phyloP scores from a whole-genome alignment of 2,329 filamentous ascomycete genomes.

The Beauveria scarabaeidicola region DNA sequence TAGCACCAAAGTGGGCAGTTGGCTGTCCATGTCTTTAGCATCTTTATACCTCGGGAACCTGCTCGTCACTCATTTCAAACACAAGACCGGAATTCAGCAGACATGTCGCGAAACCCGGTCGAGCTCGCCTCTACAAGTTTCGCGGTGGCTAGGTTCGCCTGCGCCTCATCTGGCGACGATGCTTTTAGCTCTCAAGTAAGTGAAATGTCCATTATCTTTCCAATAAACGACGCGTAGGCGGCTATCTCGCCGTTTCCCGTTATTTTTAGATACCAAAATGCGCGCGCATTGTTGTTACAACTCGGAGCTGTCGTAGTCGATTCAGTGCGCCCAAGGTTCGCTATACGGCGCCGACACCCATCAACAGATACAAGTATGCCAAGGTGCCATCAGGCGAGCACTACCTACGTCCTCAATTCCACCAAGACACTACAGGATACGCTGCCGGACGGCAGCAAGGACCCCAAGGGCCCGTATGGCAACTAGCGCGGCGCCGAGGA shows the following conservation, averaged over 20 bases:
- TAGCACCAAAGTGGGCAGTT: background rate
- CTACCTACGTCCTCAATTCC: background rate
- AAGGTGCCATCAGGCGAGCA: background rate
- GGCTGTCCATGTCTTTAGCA: background rate
- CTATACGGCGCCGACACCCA: background rate
- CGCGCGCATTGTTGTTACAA: conserved; percentile 1
- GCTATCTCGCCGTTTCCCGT: conserved; percentile 9
- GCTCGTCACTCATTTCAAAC: background rate
- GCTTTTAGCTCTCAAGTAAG: background rate
- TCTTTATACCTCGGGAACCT: background rate
- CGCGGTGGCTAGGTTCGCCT: background rate
- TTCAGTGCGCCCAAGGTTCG: background rate
- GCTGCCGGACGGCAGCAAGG: background rate
- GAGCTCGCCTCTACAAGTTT: background rate
- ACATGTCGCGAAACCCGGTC: conserved; percentile 5
- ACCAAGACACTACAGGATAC: background rate
- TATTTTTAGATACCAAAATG: conserved; percentile 7
- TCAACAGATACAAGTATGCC: conserved; percentile 3
- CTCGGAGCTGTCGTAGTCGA: conserved; percentile 1
- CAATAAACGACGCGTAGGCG: conserved; percentile 9
- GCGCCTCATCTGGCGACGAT: conserved; percentile 4
- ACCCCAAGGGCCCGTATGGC: conserved; percentile 2
- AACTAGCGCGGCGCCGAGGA: background rate
- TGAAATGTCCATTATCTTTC: conserved; percentile 7
- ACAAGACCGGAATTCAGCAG: background rate